phyloP scores from a whole-genome alignment of 306 rosid genomes.

The Acmispon strigosus region DNA sequence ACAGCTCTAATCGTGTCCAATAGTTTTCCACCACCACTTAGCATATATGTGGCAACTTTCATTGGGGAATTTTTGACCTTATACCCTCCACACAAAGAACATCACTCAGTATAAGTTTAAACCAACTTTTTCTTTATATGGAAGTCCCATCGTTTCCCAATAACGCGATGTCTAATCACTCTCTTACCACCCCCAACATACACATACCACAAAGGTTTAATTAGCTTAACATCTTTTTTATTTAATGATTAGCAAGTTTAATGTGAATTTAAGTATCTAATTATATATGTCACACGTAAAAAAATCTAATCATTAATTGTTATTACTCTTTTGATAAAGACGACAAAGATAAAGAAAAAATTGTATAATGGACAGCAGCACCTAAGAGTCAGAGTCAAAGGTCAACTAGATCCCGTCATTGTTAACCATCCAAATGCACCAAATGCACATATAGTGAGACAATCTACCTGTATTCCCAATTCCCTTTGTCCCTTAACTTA shows the following conservation, averaged over 20 bases:
- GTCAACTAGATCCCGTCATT: conserved; percentile 31
- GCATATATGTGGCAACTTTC: conserved; percentile 11
- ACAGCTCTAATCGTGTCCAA: too few species aligned
- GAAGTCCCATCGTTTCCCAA: conserved; percentile 42
- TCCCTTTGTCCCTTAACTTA: conserved; percentile 33
- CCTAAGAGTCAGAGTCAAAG: conserved; percentile 38
- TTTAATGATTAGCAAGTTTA: too few species aligned
- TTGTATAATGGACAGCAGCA: conserved; percentile 24
- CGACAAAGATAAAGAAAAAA: neutral
- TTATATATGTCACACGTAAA: too few species aligned
- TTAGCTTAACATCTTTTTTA: too few species aligned
- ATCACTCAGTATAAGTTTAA: conserved; percentile 3
- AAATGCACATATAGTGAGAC: conserved; percentile 20
- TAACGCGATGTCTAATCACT: conserved; percentile 38
- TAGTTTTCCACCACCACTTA: conserved; percentile 43
- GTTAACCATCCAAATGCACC: conserved; percentile 32
- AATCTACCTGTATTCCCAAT: conserved; percentile 30
- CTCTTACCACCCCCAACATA: neutral
- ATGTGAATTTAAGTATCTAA: too few species aligned
- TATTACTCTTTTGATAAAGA: neutral
- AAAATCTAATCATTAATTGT: too few species aligned
- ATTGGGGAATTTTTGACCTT: conserved; percentile 45
- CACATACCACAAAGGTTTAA: too few species aligned
- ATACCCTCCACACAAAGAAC: conserved; percentile 47
- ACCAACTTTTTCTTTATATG: conserved; percentile 42